A percentile compares a stretch with the other conserved stretches of the same genome.
Conservation (phyloP, 169 alveolate genomes). For the Plasmodium gallinaceum region DNA sequence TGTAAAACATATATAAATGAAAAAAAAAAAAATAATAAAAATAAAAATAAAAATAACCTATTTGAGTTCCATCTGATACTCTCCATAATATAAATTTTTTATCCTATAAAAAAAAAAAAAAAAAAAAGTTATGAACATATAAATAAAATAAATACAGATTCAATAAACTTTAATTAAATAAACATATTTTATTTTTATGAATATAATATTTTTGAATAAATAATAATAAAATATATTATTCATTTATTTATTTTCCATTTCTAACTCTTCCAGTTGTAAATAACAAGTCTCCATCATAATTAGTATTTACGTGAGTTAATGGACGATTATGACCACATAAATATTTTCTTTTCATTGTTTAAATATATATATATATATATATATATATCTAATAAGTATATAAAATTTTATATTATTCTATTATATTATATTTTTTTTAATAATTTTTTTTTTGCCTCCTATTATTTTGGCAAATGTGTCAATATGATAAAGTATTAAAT, state of each 20-base stretch:
- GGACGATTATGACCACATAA: conserved; percentile 93
- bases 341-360: conserved; percentile 87
- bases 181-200: neutral
- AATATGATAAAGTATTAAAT: too few species aligned
- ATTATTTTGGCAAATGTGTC: too few species aligned
- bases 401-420: neutral
- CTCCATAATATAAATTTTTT: conserved; percentile 87
- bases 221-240: neutral
- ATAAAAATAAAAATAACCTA: conserved; percentile 77
- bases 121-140: neutral
- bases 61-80: conserved; percentile 87
- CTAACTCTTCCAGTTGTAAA: conserved; percentile 93
- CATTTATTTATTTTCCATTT: neutral
- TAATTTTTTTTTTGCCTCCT: neutral
- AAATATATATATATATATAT: neutral
- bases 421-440: neutral
- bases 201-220: neutral
- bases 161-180: neutral
- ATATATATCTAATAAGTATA: neutral
- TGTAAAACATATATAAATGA: too few species aligned
- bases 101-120: conserved; percentile 79
- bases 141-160: neutral
- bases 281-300: conserved; percentile 92
- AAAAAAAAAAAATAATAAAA: too few species aligned
- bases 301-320: conserved; percentile 90